phyloP scores from a whole-genome alignment of 345 rosid genomes.

The Syzygium oleosum region DNA sequence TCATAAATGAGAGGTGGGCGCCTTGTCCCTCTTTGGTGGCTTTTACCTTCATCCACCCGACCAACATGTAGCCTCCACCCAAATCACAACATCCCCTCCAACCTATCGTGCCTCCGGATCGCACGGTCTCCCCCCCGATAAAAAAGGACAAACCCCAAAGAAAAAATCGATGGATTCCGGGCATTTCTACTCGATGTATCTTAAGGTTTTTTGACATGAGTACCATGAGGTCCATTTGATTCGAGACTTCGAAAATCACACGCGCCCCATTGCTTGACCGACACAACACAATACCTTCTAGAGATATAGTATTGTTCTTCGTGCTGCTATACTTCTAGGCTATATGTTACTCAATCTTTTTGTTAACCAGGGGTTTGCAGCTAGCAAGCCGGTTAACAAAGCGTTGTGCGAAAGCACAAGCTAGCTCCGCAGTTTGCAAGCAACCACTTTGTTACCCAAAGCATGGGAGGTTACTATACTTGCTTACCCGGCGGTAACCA shows the following conservation, averaged over 20 bases:
- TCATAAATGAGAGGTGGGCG: background rate
- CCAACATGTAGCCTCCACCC: background rate
- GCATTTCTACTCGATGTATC: background rate
- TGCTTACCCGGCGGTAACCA: too few relatives aligned
- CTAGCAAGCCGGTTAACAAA: too few relatives aligned
- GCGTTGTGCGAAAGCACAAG: too few relatives aligned
- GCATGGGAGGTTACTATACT: too few relatives aligned
- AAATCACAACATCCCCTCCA: background rate
- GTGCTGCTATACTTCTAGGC: background rate
- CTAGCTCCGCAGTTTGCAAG: too few relatives aligned
- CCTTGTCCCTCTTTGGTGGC: background rate
- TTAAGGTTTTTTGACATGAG: background rate
- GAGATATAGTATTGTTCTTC: background rate
- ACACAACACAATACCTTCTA: background rate
- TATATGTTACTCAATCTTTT: background rate
- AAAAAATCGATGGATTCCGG: background rate
- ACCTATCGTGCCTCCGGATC: background rate
- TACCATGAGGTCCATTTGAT: background rate
- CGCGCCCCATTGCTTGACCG: background rate
- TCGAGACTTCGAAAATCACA: background rate
- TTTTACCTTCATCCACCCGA: background rate
- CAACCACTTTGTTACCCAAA: too few relatives aligned
- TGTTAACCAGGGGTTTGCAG: too few relatives aligned
- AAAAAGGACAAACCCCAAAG: background rate
- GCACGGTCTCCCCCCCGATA: background rate